Evolutionary conservation across 495 filamentous ascomycete species (phyloP), one percentile per base, ranked within the genome.

Genomic region (Penicillium paradoxum): DNA sequence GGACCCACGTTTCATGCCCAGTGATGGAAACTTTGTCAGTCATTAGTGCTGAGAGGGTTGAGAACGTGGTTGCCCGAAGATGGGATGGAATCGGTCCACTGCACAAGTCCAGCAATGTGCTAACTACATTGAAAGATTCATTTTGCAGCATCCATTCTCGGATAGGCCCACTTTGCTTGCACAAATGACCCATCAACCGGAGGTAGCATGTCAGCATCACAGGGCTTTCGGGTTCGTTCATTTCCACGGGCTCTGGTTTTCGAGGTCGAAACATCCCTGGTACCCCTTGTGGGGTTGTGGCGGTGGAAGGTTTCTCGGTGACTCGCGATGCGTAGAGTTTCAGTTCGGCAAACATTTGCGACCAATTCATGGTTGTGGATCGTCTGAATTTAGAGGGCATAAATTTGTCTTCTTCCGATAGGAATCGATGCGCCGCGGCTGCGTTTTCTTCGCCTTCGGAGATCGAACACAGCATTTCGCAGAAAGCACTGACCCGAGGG

Each of bases 191-290:
- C 51, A 95, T 88, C 6, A 99, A 76, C 9, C 91, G 83, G 33
- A 99, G 76, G 62, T 96, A 96, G 56, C 88, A 90, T 63, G 96
- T 90, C 27, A 97, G 75, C 89, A 97, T 96, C 60, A 93, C 83
- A 14, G 83, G 82, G 41, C 86, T 88, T 66, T 98, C 95, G 19
- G 89, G 90, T 64, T 95, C 82, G 51, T 77, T 82, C 66, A 83
- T 79, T 27, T 84, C 79, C 40, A 80, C 86, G n/a, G 79, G 76
- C 53, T 89, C 86, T 19, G 77, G 73, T 58, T 87, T 87, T 49
- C 79, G 75, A 2, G 76, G 66, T 49, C 81, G 82, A 45, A 83
- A 74, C n/a, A 78, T 64, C 7, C 77, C 62, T n/a, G 74, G 71
- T 49, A 84, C 85, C 6, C 77, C 62, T 19, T 75, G 71, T 49